phyloP scores from a whole-genome alignment of 768 basidiomycete species.

The Dacryopinax primogenitus region DNA sequence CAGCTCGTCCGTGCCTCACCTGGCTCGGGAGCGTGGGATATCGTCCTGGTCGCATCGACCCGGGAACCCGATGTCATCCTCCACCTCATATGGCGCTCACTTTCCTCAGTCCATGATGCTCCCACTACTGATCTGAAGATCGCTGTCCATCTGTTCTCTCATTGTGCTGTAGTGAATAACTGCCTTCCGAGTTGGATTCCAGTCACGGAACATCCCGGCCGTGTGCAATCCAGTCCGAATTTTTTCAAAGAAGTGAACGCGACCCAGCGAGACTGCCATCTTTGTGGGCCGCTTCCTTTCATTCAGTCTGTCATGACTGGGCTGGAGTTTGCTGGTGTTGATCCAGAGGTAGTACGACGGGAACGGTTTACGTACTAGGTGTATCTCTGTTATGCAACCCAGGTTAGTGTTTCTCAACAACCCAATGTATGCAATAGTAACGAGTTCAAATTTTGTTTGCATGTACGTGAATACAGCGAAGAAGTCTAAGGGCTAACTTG shows the following conservation, averaged over 20 bases:
- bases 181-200: background rate
- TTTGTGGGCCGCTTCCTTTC: background rate
- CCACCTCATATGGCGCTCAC: constrained; percentile 27
- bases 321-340: background rate
- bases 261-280: background rate
- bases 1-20: constrained; percentile 15
- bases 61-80: constrained; percentile 43
- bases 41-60: constrained; percentile 40
- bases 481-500: background rate
- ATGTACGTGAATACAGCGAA: background rate
- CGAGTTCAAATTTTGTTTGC: background rate
- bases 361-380: background rate
- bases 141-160: background rate
- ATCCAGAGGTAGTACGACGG: background rate
- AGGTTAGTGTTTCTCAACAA: background rate
- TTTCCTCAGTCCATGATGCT: background rate
- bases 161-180: background rate
- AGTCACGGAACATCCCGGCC: background rate
- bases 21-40: constrained; percentile 27
- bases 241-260: background rate
- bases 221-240: background rate
- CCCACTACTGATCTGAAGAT: background rate
- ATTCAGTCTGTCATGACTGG: background rate
- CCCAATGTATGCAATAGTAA: background rate
- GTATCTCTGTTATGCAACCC: background rate